These are phyloP conservation scores for Seiridium cupressi DNA, from an alignment of 2,329 filamentous ascomycete species.

Conservation along the genomic window DNA sequence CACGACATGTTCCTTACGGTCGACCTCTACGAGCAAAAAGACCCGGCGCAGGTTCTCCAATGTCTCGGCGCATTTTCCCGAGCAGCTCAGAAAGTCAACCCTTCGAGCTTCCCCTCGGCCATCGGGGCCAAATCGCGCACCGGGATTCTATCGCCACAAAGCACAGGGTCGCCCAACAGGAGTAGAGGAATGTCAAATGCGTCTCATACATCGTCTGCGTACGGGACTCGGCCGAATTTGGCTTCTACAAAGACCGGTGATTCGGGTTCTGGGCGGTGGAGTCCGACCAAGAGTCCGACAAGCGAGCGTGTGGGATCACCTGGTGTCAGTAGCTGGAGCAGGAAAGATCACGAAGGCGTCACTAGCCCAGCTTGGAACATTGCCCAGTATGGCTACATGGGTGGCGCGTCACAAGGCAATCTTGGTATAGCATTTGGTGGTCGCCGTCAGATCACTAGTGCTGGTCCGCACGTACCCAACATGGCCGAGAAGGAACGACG, in stretches of 20 bases:
- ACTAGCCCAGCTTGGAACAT: slow-evolving; percentile 97
- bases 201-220: slow-evolving; percentile 56
- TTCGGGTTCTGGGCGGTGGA: slow-evolving; percentile 55
- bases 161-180: slow-evolving; percentile 57
- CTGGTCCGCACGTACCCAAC: slow-evolving; percentile 75
- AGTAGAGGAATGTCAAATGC: slow-evolving; percentile 50
- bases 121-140: slow-evolving; percentile 72
- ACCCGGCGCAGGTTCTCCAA: slow-evolving; percentile 92
- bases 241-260: slow-evolving; percentile 51
- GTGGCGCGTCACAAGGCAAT: slow-evolving; percentile 92
- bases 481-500: slow-evolving; percentile 79
- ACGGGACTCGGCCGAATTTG: slow-evolving; percentile 39
- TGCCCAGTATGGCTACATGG: slow-evolving; percentile 97
- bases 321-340: slow-evolving; percentile 85
- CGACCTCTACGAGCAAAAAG: slow-evolving; percentile 92
- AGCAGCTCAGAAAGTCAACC: slow-evolving; percentile 72
- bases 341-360: slow-evolving; percentile 72
- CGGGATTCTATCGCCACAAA: slow-evolving; percentile 62
- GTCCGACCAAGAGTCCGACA: slow-evolving; percentile 42
- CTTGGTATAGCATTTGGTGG: slow-evolving; percentile 91
- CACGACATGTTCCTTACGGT: slow-evolving; percentile 98
- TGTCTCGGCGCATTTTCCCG: slow-evolving; percentile 91
- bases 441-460: slow-evolving; percentile 86
- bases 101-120: slow-evolving; percentile 67
- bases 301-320: slow-evolving; percentile 51